These are phyloP conservation scores for Chloranthus sessilifolius DNA, from an alignment of 164 flowering plant species.

Conservation along the genomic window DNA sequence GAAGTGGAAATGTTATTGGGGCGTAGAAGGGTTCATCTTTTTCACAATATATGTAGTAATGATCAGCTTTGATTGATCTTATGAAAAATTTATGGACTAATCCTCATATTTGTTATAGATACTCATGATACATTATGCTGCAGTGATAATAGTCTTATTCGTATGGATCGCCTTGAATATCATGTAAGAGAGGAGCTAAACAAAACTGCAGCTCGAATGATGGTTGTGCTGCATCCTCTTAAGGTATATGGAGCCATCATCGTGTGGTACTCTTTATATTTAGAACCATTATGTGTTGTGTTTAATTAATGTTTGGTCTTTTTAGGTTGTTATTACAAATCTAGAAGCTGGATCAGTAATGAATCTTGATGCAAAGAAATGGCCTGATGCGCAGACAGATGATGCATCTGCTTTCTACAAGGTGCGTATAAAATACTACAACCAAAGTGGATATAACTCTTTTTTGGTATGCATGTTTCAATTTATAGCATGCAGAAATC, in stretches of 20 bases:
- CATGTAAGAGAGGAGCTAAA: constrained; percentile 94
- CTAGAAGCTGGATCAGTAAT: constrained; percentile 45
- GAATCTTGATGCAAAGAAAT: constrained; percentile 81
- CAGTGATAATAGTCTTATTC: constrained; percentile 84
- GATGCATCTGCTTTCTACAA: constrained; percentile 71
- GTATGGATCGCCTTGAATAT: constrained; percentile 77
- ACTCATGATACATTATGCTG: constrained; percentile 9
- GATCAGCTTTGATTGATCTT: too few species aligned
- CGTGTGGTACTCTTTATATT: constrained; percentile 5
- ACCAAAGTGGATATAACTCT: not conserved
- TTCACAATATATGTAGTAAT: too few species aligned
- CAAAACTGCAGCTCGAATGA: constrained; percentile 67
- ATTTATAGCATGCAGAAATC: too few species aligned
- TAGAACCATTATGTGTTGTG: not conserved
- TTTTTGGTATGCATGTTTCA: not conserved
- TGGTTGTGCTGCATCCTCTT: constrained; percentile 91
- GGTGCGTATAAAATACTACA: constrained; percentile 29
- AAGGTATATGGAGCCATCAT: constrained; percentile 42
- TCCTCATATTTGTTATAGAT: not conserved
- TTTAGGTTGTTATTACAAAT: constrained; percentile 88
- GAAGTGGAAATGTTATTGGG: too few species aligned
- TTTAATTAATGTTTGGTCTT: constrained; percentile 13
- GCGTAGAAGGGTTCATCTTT: too few species aligned
- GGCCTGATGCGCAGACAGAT: constrained; percentile 86
- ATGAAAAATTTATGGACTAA: too few species aligned